Evolutionary conservation across 192 early-diverging fungal genomes (phyloP).

Genomic region (Coemansia sp.): DNA sequence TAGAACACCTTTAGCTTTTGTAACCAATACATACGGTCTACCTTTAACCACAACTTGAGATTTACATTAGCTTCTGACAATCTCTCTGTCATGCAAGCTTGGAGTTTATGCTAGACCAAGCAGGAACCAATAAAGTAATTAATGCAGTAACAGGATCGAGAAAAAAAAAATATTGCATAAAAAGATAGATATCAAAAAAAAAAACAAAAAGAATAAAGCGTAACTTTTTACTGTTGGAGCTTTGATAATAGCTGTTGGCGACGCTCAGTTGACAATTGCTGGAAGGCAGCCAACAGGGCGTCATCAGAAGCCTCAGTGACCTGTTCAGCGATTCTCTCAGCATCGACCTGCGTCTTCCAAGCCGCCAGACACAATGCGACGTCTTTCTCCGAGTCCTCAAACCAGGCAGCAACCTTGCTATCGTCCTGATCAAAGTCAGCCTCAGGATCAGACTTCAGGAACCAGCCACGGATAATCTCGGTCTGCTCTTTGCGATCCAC

Average conservation of each 20-base stretch:
- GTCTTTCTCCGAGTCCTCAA: conserved; percentile 43
- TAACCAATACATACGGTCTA: too few relatives aligned
- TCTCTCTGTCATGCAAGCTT: too few relatives aligned
- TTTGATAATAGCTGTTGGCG: conserved; percentile 44
- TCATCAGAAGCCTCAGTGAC: conserved; percentile 30
- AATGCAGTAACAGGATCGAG: background rate
- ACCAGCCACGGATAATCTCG: conserved; percentile 66
- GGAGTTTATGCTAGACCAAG: too few relatives aligned
- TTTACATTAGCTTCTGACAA: too few relatives aligned
- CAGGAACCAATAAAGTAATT: too few relatives aligned
- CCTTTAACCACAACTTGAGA: too few relatives aligned
- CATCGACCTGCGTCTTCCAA: conserved; percentile 18
- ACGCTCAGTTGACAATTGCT: conserved; percentile 37
- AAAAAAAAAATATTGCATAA: background rate
- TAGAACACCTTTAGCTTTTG: too few relatives aligned
- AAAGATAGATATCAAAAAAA: too few relatives aligned
- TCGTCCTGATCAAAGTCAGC: conserved; percentile 64
- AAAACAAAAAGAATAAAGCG: background rate
- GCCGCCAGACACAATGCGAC: conserved; percentile 1
- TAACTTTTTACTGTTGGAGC: conserved; percentile 11
- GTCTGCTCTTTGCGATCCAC: conserved; percentile 59
- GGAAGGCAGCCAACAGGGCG: conserved; percentile 39
- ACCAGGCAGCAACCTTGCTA: conserved; percentile 61
- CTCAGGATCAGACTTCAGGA: conserved; percentile 25
- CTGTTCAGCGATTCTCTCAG: conserved; percentile 9